A percentile compares a stretch with the other conserved stretches of the same genome.
These are phyloP conservation scores for Alternaria viburni DNA, from an alignment of 2,329 filamentous ascomycete genomes.

Conservation along the genomic window DNA sequence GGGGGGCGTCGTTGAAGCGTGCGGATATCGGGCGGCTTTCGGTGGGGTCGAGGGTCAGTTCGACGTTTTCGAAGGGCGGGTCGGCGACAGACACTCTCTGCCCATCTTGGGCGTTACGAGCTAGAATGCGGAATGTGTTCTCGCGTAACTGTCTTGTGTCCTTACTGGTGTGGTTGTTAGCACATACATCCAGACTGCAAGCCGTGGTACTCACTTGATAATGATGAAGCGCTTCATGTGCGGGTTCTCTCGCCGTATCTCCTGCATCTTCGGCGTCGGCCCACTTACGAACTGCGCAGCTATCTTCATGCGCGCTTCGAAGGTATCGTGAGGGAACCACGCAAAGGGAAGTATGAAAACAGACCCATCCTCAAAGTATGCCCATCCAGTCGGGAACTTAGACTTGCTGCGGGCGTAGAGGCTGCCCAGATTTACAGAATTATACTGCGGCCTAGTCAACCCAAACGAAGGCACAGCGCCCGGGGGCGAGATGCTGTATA, in stretches of 20 bases:
- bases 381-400: constrained; percentile 16
- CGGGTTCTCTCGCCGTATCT: background rate
- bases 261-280: constrained; percentile 15
- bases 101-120: constrained; percentile 14
- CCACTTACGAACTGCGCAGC: constrained; percentile 14
- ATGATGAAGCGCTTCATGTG: constrained; percentile 15
- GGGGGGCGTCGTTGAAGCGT: constrained; percentile 1
- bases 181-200: background rate
- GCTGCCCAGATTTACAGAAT: constrained; percentile 22
- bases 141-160: background rate
- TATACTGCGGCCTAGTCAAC: background rate
- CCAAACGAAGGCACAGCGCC: background rate
- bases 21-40: constrained; percentile 2
- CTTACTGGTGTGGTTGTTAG: constrained; percentile 10
- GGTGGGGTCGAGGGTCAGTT: constrained; percentile 4
- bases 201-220: constrained; percentile 12
- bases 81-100: constrained; percentile 10
- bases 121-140: constrained; percentile 7
- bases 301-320: constrained; percentile 25
- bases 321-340: constrained; percentile 14
- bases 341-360: constrained; percentile 15
- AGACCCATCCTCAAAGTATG: constrained; percentile 34
- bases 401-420: constrained; percentile 6
- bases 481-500: constrained; percentile 14
- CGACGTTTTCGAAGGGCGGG: constrained; percentile 14